Conservation (phyloP, 2,329 filamentous ascomycete species). For the Fusarium clavum region DNA sequence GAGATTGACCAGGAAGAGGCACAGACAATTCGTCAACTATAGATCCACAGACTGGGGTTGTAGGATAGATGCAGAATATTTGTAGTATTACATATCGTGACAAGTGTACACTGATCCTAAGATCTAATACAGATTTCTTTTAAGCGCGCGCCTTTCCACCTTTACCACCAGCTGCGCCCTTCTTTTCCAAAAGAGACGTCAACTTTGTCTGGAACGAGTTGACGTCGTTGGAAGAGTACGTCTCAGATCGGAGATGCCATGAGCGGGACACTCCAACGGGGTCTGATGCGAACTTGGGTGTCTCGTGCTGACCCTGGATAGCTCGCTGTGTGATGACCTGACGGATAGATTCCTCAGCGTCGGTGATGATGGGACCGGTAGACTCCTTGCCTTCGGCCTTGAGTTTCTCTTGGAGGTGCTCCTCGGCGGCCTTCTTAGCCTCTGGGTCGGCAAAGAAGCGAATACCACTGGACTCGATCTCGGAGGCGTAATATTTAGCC, state of each 20-base stretch:
- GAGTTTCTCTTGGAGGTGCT: slow-evolving; percentile 46
- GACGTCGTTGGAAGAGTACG: slow-evolving; percentile 51
- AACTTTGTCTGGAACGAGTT: slow-evolving; percentile 57
- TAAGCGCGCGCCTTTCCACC: slow-evolving; percentile 43
- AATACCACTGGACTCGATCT: slow-evolving; percentile 45
- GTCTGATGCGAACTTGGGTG: slow-evolving; percentile 50
- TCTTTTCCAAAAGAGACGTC: slow-evolving; percentile 47
- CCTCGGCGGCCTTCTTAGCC: slow-evolving; percentile 48
- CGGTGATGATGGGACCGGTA: slow-evolving; percentile 47
- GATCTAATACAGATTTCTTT: slow-evolving; percentile 29
- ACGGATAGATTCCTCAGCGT: slow-evolving; percentile 51
- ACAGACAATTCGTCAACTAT: slow-evolving; percentile 57
- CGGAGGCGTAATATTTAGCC: slow-evolving; percentile 48
- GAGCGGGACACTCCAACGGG: slow-evolving; percentile 51
- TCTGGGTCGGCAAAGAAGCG: slow-evolving; percentile 45
- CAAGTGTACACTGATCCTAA: slow-evolving; percentile 44
- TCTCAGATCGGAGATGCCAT: slow-evolving; percentile 54
- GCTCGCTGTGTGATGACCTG: slow-evolving; percentile 50
- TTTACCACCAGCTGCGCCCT: slow-evolving; percentile 35
- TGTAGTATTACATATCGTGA: slow-evolving; percentile 48
- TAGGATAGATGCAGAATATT: slow-evolving; percentile 36
- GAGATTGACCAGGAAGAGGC: slow-evolving; percentile 64
- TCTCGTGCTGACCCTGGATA: slow-evolving; percentile 54
- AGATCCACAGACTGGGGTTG: slow-evolving; percentile 16
- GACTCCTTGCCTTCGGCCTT: slow-evolving; percentile 34